Conservation (phyloP, 352 stramenopile genomes). For the Stramenopiles sp. region DNA sequence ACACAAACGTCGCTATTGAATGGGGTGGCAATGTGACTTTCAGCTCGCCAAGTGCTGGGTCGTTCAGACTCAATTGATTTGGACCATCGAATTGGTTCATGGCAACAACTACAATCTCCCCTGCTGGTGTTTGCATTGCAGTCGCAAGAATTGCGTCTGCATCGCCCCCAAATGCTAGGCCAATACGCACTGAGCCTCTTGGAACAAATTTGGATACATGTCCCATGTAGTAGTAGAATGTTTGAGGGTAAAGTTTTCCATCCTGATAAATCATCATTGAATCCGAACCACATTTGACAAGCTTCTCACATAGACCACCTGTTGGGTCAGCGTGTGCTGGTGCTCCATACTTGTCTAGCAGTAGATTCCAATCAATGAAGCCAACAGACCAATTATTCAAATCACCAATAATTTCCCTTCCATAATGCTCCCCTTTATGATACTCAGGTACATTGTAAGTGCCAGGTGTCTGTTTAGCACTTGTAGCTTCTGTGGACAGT, state of each 20-base stretch:
- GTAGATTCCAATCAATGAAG: slow-evolving; percentile 66
- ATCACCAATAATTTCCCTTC: slow-evolving; percentile 59
- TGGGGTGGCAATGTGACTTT: neutral
- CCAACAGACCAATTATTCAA: slow-evolving; percentile 44
- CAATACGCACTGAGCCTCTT: slow-evolving; percentile 39
- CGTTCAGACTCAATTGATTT: neutral
- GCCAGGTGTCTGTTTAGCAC: neutral
- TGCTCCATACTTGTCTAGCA: slow-evolving; percentile 32
- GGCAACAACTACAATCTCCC: neutral
- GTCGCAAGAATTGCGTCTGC: slow-evolving; percentile 13
- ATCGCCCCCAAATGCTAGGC: slow-evolving; percentile 26
- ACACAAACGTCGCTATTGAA: neutral
- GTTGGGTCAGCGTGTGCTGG: neutral
- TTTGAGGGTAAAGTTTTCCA: slow-evolving; percentile 50
- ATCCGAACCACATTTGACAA: neutral
- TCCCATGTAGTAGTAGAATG: slow-evolving; percentile 69
- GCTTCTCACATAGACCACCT: neutral
- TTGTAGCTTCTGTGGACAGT: neutral
- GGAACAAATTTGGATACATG: slow-evolving; percentile 65
- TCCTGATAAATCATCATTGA: slow-evolving; percentile 19
- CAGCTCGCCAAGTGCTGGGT: neutral
- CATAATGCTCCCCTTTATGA: slow-evolving; percentile 47
- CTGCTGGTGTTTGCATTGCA: neutral
- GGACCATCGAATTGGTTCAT: neutral
- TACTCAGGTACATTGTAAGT: slow-evolving; percentile 22